Conservation (phyloP, 306 rosid species). For the Begonia loranthoides region DNA sequence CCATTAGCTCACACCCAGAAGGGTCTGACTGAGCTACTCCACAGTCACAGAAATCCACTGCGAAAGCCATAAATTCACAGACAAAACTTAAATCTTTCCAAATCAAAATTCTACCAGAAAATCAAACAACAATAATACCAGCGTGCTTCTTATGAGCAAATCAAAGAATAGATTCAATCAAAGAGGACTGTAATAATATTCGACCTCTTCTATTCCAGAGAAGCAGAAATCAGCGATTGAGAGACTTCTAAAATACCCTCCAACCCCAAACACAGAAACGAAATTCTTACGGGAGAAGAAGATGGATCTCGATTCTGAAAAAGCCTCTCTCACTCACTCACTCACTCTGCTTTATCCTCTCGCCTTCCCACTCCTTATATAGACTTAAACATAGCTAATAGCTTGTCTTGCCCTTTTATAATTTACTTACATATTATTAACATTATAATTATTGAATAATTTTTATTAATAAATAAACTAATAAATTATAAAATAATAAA, state of each 20-base stretch:
- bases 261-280: conserved; percentile 8
- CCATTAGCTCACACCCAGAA: conserved; percentile 79
- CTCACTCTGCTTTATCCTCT: conserved; percentile 34
- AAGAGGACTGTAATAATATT: conserved; percentile 72
- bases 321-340: conserved; percentile 40
- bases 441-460: too few relatives aligned
- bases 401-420: background rate
- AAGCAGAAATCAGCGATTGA: conserved; percentile 17
- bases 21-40: conserved; percentile 41
- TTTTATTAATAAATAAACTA: too few relatives aligned
- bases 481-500: too few relatives aligned
- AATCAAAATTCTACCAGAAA: background rate
- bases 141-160: conserved; percentile 55
- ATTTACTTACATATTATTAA: background rate
- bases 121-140: background rate
- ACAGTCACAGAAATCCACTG: conserved; percentile 54
- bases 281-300: background rate
- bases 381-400: conserved; percentile 8
- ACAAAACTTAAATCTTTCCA: background rate
- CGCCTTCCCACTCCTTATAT: conserved; percentile 16
- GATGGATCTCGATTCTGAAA: conserved; percentile 98
- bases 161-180: conserved; percentile 34
- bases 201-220: conserved; percentile 28
- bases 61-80: conserved; percentile 52
- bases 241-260: conserved; percentile 67